These are phyloP conservation scores for Kuraishia borneana DNA, from an alignment of 805 yeast genomes.

Conservation along the genomic window DNA sequence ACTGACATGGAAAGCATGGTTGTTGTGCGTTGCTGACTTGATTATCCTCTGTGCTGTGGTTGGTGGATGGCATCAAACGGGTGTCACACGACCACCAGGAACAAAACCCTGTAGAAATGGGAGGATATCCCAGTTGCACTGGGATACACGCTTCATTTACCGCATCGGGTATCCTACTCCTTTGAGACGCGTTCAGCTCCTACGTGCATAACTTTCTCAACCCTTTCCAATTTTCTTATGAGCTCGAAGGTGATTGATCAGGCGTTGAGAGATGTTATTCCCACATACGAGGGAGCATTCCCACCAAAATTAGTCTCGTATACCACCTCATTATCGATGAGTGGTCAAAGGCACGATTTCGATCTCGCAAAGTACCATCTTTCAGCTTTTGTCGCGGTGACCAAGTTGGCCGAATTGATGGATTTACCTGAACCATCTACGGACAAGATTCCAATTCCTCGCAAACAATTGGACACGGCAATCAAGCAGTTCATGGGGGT, in stretches of 20 bases:
- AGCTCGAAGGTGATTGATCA: constrained; percentile 17
- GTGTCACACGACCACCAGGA: no score
- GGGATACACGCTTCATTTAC: no score
- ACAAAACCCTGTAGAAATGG: no score
- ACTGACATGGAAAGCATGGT: no score
- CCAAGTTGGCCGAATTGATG: constrained; percentile 29
- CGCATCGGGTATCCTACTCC: no score
- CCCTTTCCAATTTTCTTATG: no score
- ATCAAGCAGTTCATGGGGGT: constrained; percentile 32
- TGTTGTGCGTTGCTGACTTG: no score
- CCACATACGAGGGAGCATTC: constrained; percentile 30
- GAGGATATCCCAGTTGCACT: no score
- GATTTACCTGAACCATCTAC: constrained; percentile 36
- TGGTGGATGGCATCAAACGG: no score
- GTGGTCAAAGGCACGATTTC: constrained; percentile 42
- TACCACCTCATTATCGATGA: constrained; percentile 35
- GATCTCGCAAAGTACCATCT: constrained; percentile 61
- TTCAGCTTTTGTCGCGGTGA: constrained; percentile 53
- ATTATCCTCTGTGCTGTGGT: no score
- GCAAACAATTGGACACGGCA: constrained; percentile 25
- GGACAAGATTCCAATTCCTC: constrained; percentile 49
- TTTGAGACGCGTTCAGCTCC: no score
- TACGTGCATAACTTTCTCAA: no score
- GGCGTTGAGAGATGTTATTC: constrained; percentile 38
- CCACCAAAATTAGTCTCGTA: constrained; percentile 29